phyloP scores from a whole-genome alignment of 371 early-diverging fungal genomes.

The Mucor mucedo region DNA sequence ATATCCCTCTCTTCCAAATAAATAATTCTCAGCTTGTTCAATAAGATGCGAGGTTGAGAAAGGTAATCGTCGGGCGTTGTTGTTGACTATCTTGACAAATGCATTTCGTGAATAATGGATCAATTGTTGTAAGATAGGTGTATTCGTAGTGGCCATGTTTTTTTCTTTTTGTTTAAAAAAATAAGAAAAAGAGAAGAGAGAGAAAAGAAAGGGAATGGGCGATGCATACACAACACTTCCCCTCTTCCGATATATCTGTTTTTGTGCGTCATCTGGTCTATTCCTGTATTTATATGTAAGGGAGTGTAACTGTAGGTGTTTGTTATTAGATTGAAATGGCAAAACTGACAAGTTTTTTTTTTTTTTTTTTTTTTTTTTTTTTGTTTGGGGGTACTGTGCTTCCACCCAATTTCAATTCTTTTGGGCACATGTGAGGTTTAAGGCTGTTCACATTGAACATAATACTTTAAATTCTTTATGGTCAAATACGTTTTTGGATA shows the following conservation, averaged over 20 bases:
- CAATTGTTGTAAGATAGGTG: conserved; percentile 24
- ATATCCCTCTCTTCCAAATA: conserved; percentile 62
- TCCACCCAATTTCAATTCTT: neutral
- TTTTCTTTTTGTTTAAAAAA: neutral
- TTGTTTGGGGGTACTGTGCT: neutral
- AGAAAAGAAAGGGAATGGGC: neutral
- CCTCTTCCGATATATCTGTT: neutral
- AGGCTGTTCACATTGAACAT: no score
- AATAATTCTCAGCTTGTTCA: conserved; percentile 49
- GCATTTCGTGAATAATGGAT: conserved; percentile 24
- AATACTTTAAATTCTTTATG: no score
- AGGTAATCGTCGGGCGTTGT: neutral
- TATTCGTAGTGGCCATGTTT: neutral
- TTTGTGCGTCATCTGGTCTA: conserved; percentile 4
- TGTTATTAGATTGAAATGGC: neutral
- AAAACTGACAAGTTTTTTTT: conserved; percentile 6
- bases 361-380: neutral
- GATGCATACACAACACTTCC: conserved; percentile 1
- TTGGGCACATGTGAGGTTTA: no score
- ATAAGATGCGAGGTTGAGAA: neutral
- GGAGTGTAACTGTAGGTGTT: conserved; percentile 5
- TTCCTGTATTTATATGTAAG: conserved; percentile 8
- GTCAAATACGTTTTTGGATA: no score
- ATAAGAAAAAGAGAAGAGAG: neutral
- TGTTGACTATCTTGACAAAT: conserved; percentile 8